Evolutionary conservation across 176 grass and related monocot genomes (phyloP).

Genomic region (Ensete ventricosum): DNA sequence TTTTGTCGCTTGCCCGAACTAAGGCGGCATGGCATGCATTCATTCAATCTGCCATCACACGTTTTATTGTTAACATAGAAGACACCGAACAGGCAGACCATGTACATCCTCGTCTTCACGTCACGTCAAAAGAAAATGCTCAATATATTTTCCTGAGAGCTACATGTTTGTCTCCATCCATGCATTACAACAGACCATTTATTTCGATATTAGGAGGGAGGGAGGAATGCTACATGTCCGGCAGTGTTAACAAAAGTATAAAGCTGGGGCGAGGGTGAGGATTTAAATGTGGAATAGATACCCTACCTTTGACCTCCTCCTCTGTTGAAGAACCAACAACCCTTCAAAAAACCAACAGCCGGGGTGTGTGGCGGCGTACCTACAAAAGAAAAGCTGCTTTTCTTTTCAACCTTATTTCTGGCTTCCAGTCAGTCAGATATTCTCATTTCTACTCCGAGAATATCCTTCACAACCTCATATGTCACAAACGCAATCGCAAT

Average conservation of each 20-base stretch:
- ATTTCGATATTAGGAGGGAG: neutral
- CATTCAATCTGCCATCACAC: no score
- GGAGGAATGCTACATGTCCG: neutral
- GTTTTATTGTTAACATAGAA: no score
- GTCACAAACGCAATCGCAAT: slow-evolving; percentile 98
- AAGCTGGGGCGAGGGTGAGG: neutral
- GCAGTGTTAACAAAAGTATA: neutral
- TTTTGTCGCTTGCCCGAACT: no score
- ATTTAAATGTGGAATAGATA: neutral
- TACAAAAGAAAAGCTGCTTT: neutral
- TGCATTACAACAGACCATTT: neutral
- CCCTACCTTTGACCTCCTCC: neutral
- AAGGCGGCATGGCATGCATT: no score
- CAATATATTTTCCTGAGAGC: neutral
- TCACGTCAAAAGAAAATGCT: neutral
- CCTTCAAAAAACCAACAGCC: no score
- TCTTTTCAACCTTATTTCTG: neutral
- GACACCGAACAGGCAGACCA: no score
- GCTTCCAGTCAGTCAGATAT: slow-evolving; percentile 92
- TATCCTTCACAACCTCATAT: slow-evolving; percentile 87
- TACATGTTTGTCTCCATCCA: neutral
- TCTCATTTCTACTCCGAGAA: slow-evolving; percentile 97
- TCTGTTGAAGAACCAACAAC: neutral
- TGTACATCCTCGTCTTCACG: neutral
- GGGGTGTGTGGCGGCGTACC: neutral